Percentiles rank a stretch among this genome's conserved stretches.
phyloP scores from a whole-genome alignment of 495 filamentous ascomycete species.

The Tuber microsphaerosporum region DNA sequence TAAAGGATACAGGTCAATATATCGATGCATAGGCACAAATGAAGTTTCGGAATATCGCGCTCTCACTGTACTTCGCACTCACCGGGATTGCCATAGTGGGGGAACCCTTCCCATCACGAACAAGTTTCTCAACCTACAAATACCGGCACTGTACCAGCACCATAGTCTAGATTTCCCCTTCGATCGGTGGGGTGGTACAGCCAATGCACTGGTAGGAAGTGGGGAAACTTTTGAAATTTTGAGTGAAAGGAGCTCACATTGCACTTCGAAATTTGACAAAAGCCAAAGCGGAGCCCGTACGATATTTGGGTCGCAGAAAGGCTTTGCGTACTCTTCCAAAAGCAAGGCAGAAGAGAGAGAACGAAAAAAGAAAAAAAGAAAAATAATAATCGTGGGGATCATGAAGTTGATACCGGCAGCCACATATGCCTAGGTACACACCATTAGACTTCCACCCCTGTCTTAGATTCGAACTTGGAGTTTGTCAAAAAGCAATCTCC shows the following conservation, averaged over 20 bases:
- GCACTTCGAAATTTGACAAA: neutral
- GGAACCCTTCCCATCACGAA: neutral
- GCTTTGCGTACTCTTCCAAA: neutral
- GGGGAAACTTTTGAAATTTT: neutral
- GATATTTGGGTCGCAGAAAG: neutral
- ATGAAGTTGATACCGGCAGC: neutral
- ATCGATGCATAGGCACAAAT: neutral
- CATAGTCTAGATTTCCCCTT: neutral
- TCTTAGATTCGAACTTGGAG: neutral
- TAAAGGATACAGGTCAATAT: neutral
- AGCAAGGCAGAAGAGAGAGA: neutral
- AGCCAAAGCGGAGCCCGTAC: neutral
- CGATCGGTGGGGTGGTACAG: neutral
- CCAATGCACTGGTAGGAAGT: neutral
- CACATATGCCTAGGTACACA: neutral
- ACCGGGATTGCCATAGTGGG: neutral
- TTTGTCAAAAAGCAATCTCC: neutral
- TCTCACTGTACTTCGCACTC: neutral
- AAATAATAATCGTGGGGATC: neutral
- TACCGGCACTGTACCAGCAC: neutral
- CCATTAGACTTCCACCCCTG: neutral
- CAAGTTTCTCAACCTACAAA: neutral
- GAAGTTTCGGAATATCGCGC: neutral
- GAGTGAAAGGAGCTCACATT: neutral
- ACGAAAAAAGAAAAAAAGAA: neutral